A percentile compares a stretch with the other conserved stretches of the same genome.
These are phyloP conservation scores for Boletus rex-veris DNA, from an alignment of 768 basidiomycete species.

Conservation along the genomic window DNA sequence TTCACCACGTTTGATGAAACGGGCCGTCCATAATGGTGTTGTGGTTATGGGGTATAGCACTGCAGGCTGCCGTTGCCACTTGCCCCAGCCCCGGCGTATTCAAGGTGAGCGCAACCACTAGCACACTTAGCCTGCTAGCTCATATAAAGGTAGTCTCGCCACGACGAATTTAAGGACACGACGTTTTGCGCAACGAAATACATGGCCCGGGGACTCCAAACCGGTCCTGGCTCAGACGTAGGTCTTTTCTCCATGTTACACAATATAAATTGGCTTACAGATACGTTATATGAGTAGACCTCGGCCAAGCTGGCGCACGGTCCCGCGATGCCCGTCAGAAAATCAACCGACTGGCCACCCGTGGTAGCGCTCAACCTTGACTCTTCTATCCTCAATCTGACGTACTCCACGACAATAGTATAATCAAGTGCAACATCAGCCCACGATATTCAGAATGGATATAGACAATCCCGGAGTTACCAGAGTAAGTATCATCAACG, in stretches of 20 bases:
- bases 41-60: neutral
- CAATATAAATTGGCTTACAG: neutral
- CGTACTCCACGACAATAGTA: neutral
- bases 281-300: conserved; percentile 1
- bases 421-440: neutral
- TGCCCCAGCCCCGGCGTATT: neutral
- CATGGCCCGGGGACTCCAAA: neutral
- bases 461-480: neutral
- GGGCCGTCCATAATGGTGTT: neutral
- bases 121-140: neutral
- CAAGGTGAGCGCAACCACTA: neutral
- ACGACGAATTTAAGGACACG: neutral
- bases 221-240: conserved; percentile 9
- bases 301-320: neutral
- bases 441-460: conserved; percentile 12
- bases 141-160: conserved; percentile 12
- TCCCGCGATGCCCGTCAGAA: neutral
- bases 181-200: neutral
- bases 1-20: conserved; percentile 16
- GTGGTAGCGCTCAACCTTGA: conserved; percentile 2
- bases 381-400: neutral
- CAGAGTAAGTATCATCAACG: conserved; percentile 7
- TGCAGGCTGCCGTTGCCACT: conserved; percentile 1
- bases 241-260: neutral
- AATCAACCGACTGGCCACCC: neutral